A percentile compares a stretch with the other conserved stretches of the same genome.
These are phyloP conservation scores for Glaciozyma martinii DNA, from an alignment of 768 basidiomycete species.

Conservation along the genomic window DNA sequence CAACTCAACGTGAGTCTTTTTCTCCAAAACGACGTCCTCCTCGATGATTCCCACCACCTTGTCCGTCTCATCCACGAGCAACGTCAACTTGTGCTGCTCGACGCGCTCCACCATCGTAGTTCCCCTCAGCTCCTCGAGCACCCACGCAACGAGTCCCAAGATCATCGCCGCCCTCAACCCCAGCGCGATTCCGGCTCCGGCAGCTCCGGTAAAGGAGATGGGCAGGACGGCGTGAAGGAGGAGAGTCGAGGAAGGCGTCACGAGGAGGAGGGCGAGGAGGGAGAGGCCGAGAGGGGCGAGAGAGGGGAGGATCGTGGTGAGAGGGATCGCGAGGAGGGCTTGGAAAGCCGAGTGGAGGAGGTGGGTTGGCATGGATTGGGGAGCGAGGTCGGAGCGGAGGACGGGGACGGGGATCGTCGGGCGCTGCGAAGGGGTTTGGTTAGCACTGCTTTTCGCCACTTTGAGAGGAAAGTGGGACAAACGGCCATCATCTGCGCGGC, in stretches of 20 bases:
- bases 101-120: not conserved
- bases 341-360: conserved; percentile 2
- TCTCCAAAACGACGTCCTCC: not conserved
- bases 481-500: conserved; percentile 20
- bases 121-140: conserved; percentile 4
- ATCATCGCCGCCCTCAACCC: not conserved
- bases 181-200: not conserved
- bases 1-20: not conserved
- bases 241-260: not conserved
- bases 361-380: not conserved
- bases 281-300: conserved; percentile 1
- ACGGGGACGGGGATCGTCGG: conserved; percentile 10
- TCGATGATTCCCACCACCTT: not conserved
- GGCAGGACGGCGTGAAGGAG: conserved; percentile 17
- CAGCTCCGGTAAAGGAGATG: not conserved
- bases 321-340: conserved; percentile 2
- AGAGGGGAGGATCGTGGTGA: conserved; percentile 6
- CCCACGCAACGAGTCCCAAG: not conserved
- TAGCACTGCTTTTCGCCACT: too few species aligned
- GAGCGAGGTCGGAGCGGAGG: not conserved
- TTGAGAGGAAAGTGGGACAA: not conserved
- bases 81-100: not conserved
- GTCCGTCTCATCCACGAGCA: not conserved
- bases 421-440: not conserved
- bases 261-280: not conserved